phyloP scores from a whole-genome alignment of 495 filamentous ascomycete species.

The Penicillium maclennaniae region DNA sequence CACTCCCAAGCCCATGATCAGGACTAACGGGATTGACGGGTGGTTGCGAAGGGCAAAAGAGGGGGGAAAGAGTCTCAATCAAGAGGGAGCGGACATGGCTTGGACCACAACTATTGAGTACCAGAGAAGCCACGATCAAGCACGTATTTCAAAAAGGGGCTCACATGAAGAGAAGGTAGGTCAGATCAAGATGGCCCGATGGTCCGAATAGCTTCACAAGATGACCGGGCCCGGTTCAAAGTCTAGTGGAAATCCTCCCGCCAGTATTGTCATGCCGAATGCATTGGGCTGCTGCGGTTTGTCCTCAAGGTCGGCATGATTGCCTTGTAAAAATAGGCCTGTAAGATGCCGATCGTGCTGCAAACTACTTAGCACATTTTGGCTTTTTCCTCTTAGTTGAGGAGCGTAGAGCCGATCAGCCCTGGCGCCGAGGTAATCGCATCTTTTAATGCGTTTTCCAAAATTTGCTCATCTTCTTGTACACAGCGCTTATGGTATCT shows the following conservation, averaged over 20 bases:
- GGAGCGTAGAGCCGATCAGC: not conserved
- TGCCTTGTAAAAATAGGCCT: too few species aligned
- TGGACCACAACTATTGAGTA: not conserved
- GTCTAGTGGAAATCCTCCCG: not conserved
- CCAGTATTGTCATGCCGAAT: not conserved
- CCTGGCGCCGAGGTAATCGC: constrained; percentile 9
- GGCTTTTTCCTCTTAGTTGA: not conserved
- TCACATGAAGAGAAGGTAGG: not conserved
- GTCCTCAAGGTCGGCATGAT: not conserved
- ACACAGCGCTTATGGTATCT: not conserved
- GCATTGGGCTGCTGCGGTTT: not conserved
- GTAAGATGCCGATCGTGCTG: constrained; percentile 1
- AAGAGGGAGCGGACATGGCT: not conserved
- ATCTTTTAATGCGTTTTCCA: not conserved
- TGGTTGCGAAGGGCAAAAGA: not conserved
- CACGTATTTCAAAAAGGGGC: not conserved
- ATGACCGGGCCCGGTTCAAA: not conserved
- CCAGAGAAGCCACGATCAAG: not conserved
- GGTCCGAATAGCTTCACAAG: not conserved
- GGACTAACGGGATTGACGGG: not conserved
- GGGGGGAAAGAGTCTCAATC: not conserved
- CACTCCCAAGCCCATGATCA: constrained; percentile 76
- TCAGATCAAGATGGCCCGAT: not conserved
- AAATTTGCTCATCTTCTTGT: not conserved
- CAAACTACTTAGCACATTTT: not conserved